phyloP scores from a whole-genome alignment of 2,329 filamentous ascomycete species.

The Ascocoryne sarcoides region DNA sequence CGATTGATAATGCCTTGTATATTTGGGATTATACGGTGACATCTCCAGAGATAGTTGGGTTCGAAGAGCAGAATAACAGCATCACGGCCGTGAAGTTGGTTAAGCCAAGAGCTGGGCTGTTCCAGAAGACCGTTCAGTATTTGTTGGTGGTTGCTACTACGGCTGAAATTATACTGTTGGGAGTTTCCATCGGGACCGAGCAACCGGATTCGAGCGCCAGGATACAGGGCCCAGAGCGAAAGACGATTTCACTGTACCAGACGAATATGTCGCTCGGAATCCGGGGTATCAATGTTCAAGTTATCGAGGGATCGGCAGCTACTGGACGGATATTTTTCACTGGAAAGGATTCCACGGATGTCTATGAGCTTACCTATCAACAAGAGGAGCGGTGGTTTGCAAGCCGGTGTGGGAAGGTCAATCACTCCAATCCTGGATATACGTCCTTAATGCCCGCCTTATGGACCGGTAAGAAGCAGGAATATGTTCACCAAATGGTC shows the following conservation, averaged over 20 bases:
- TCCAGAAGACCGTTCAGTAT: conserved; percentile 76
- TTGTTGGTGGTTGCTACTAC: conserved; percentile 84
- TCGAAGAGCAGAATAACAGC: conserved; percentile 77
- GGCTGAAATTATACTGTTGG: conserved; percentile 77
- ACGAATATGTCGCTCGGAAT: conserved; percentile 77
- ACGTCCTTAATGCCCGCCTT: conserved; percentile 52
- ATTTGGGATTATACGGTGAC: conserved; percentile 95
- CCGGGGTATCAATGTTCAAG: conserved; percentile 65
- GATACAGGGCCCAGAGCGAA: conserved; percentile 56
- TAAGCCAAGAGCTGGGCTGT: conserved; percentile 76
- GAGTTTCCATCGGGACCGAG: conserved; percentile 56
- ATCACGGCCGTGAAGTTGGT: conserved; percentile 90
- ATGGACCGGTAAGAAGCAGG: conserved; percentile 44
- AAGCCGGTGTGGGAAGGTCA: conserved; percentile 76
- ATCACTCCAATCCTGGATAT: conserved; percentile 72
- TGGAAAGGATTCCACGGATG: conserved; percentile 70
- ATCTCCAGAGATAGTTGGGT: conserved; percentile 86
- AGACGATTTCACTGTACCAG: conserved; percentile 73
- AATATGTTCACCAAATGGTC: conserved; percentile 68
- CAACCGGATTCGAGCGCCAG: conserved; percentile 57
- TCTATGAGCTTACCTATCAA: conserved; percentile 92
- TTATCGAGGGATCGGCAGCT: conserved; percentile 67
- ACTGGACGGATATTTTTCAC: conserved; percentile 92
- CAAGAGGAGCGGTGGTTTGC: conserved; percentile 97
- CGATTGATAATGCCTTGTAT: conserved; percentile 92